A percentile compares a stretch with the other conserved stretches of the same genome.
These are phyloP conservation scores for Zygnema circumcarinatum DNA, from an alignment of 139 green algal genomes.

Conservation along the genomic window DNA sequence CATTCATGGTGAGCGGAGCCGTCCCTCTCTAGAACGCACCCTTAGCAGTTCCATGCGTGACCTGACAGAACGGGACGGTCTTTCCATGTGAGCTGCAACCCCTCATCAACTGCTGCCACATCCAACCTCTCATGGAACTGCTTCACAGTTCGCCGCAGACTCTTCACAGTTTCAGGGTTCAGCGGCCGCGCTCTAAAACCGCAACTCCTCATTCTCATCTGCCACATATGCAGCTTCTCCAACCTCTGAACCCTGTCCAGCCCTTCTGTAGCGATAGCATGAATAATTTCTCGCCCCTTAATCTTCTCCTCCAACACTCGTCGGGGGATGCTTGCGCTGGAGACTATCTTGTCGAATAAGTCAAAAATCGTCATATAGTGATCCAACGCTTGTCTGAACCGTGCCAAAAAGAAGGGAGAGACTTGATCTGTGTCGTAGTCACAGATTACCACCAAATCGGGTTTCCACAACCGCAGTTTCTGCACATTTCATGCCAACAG, in stretches of 20 bases:
- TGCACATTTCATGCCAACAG: too few relatives aligned
- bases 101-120: not conserved
- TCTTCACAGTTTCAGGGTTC: not conserved
- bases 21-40: too few relatives aligned
- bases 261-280: not conserved
- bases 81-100: not conserved
- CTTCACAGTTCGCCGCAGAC: not conserved
- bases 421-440: not conserved
- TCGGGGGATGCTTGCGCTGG: not conserved
- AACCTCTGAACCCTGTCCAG: not conserved
- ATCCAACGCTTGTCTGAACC: not conserved
- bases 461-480: not conserved
- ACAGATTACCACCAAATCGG: not conserved
- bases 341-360: not conserved
- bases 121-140: not conserved
- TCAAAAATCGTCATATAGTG: not conserved
- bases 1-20: too few relatives aligned
- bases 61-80: not conserved
- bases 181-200: not conserved
- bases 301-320: not conserved
- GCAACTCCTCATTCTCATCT: not conserved
- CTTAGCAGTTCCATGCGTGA: not conserved
- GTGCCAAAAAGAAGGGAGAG: not conserved
- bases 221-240: not conserved
- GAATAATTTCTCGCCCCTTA: not conserved